Conservation (phyloP, 306 rosid species). For the Cucumis melo region DNA sequence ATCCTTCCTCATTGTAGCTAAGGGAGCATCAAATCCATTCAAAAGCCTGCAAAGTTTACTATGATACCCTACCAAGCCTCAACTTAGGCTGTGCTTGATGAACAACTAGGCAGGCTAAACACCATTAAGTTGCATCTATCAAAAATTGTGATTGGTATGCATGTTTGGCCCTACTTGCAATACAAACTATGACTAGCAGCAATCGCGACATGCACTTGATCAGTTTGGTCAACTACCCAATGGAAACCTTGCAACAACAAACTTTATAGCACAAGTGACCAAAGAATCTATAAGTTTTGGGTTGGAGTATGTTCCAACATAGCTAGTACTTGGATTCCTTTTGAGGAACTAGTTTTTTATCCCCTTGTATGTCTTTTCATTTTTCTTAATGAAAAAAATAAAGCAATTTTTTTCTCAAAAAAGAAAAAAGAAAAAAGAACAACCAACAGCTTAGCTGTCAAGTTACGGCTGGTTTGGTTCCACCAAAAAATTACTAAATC, state of each 20-base stretch:
- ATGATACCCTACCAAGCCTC: neutral
- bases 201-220: neutral
- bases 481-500: neutral
- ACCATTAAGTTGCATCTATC: neutral
- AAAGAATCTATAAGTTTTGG: neutral
- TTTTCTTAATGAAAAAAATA: neutral
- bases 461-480: neutral
- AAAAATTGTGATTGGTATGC: neutral
- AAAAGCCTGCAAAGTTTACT: neutral
- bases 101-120: neutral
- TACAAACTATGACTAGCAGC: neutral
- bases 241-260: neutral
- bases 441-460: neutral
- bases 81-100: neutral
- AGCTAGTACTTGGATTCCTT: neutral
- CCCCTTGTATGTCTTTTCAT: neutral
- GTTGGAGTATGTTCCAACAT: neutral
- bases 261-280: neutral
- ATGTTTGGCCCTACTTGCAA: neutral
- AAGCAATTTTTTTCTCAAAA: no score
- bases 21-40: neutral
- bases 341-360: neutral
- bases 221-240: neutral
- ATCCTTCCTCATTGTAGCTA: neutral
- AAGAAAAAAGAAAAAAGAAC: no score